Base-by-base conservation (phyloP, 768 basidiomycete species). In the Coprinopsis sp. region DNA sequence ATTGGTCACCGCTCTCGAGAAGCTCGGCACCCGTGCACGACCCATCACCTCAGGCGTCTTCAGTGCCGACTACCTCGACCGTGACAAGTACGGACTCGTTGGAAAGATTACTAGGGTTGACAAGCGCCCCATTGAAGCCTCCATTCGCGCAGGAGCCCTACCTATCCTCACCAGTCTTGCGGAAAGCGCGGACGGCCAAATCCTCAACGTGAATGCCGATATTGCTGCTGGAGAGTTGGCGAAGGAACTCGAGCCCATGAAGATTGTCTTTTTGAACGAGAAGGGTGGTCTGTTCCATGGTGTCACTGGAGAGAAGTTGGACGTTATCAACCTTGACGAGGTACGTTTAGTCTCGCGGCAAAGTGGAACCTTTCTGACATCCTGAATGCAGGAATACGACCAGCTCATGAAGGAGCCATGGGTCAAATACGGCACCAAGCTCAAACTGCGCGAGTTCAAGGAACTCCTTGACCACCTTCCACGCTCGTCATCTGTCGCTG, bases 351-450 rank as follows among this genome's bases (percentile, higher is more conserved):
- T 38, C 13, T 22, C n/a, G n/a, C n/a, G n/a, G n/a, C n/a, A n/a
- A n/a, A n/a, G n/a, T 16, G 14, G 39, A 18, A 11, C 5, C 14
- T 41, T 37, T 37, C 30, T 25, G 29, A 25, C 13, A 51, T 37
- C 13, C 49, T 27, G 40, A 28, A 50, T 50, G 6, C 58, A 92
- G 87, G 96, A 99, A 71, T 98, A 95, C 67, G 90, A 95, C 55
- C 78, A 79, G 19, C 83, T 99, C 49, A 90, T 98, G 93, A 94
- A 93, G 60, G 88, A 98, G 68, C 79, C 93, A 5, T 99, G 96
- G 96, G 95, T 99, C 66, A 96, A 96, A 64, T 97, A 83, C 63
- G 96, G 95, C 51, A 98, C 95, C 53, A 99, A 99, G 68, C 88
- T 99, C 65, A 98, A 98, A 71, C 78, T 99, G 47, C 87, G 96